A percentile compares a stretch with the other conserved stretches of the same genome.
These are phyloP conservation scores for Lentinula boryana DNA, from an alignment of 768 basidiomycete genomes.

Conservation along the genomic window DNA sequence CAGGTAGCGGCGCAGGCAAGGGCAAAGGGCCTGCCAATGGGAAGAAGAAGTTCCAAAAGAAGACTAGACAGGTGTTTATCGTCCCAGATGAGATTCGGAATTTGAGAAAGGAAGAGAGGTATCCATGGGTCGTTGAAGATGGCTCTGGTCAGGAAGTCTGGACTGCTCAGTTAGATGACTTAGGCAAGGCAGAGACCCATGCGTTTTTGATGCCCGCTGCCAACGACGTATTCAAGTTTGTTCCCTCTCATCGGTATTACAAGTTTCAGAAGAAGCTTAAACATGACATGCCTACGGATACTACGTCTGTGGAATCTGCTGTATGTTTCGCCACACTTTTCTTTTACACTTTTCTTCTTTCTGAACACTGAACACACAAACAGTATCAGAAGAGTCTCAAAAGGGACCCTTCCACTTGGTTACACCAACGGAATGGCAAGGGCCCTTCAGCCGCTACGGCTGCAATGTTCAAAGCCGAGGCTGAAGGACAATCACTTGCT, in stretches of 20 bases:
- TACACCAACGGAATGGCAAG: slow-evolving; percentile 56
- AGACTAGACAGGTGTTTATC: slow-evolving; percentile 78
- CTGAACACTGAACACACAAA: neutral
- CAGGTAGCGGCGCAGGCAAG: slow-evolving; percentile 30
- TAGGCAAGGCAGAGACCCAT: slow-evolving; percentile 61
- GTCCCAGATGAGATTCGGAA: slow-evolving; percentile 75
- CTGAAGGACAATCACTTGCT: slow-evolving; percentile 36
- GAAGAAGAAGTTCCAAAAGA: slow-evolving; percentile 77
- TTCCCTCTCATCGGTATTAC: slow-evolving; percentile 87
- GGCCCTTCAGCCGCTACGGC: slow-evolving; percentile 55
- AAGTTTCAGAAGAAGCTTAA: slow-evolving; percentile 85
- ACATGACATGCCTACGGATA: slow-evolving; percentile 60
- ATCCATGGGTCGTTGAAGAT: slow-evolving; percentile 92
- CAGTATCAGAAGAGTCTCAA: slow-evolving; percentile 60
- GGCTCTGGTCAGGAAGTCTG: slow-evolving; percentile 64
- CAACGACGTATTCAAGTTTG: slow-evolving; percentile 80
- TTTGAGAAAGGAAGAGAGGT: slow-evolving; percentile 78
- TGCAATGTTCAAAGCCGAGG: slow-evolving; percentile 65
- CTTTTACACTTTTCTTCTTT: slow-evolving; percentile 9
- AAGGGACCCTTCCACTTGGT: slow-evolving; percentile 70
- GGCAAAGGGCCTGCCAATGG: slow-evolving; percentile 38
- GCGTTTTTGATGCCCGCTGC: slow-evolving; percentile 83
- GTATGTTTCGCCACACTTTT: slow-evolving; percentile 21
- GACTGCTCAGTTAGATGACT: slow-evolving; percentile 80
- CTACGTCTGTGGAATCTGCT: slow-evolving; percentile 67